Evolutionary conservation across 169 alveolate species (phyloP).

Genomic region (Plasmodium vivax): DNA sequence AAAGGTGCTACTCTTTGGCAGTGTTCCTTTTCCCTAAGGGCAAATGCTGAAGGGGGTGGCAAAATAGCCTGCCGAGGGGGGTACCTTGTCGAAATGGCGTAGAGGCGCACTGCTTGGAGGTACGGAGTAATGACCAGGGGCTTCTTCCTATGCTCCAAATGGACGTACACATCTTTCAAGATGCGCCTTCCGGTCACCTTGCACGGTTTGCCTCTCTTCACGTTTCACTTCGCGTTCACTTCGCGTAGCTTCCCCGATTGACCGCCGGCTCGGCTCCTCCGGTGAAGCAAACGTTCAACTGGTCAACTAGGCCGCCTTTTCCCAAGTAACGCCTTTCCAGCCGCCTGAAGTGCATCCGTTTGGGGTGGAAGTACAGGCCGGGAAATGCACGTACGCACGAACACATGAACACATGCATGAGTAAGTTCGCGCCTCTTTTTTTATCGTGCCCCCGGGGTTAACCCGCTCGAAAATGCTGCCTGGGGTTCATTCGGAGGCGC

Average conservation of each 20-base stretch:
- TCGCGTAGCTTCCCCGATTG: neutral
- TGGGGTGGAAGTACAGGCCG: neutral
- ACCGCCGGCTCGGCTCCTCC: neutral
- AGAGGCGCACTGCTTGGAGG: neutral
- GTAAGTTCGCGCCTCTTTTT: neutral
- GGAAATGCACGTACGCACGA: neutral
- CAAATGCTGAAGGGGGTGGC: neutral
- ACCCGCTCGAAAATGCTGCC: neutral
- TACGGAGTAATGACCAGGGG: neutral
- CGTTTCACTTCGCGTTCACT: neutral
- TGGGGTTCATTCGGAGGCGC: neutral
- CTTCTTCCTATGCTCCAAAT: neutral
- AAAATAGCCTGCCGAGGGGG: neutral
- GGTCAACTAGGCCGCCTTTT: neutral
- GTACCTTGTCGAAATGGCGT: neutral
- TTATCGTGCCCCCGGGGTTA: neutral
- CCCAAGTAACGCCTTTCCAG: neutral
- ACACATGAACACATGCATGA: neutral
- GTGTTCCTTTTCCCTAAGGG: neutral
- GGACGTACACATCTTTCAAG: neutral
- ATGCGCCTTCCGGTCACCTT: neutral
- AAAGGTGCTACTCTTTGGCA: neutral
- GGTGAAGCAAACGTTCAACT: neutral
- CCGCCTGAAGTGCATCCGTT: neutral
- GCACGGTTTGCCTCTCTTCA: neutral